Evolutionary conservation across 78 protist genomes (phyloP).

Genomic region (Dictyostelium capitatum): DNA sequence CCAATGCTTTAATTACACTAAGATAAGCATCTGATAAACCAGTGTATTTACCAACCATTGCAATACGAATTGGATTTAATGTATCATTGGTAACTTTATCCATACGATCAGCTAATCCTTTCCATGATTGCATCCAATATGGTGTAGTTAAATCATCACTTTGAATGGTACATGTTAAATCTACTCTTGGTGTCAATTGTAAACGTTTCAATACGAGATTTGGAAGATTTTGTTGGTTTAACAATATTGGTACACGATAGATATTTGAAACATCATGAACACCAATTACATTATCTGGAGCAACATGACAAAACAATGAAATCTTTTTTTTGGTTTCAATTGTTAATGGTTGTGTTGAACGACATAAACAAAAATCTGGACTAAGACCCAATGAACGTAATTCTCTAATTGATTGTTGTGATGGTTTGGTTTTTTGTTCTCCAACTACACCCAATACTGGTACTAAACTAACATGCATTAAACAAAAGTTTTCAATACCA

Average conservation of each 20-base stretch:
- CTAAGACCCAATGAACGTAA: slow-evolving; percentile 94
- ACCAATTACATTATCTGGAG: slow-evolving; percentile 82
- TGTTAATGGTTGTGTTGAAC: slow-evolving; percentile 84
- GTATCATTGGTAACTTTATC: slow-evolving; percentile 63
- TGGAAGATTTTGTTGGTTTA: slow-evolving; percentile 77
- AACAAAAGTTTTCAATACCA: slow-evolving; percentile 90
- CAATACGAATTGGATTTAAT: slow-evolving; percentile 77
- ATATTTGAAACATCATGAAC: slow-evolving; percentile 94
- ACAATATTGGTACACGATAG: slow-evolving; percentile 94
- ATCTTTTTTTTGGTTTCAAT: slow-evolving; percentile 85
- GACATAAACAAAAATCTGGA: slow-evolving; percentile 97
- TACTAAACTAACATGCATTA: slow-evolving; percentile 88
- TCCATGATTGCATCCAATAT: slow-evolving; percentile 78
- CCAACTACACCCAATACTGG: slow-evolving; percentile 93
- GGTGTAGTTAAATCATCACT: not conserved
- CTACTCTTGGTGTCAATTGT: slow-evolving; percentile 39
- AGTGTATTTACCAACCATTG: slow-evolving; percentile 96
- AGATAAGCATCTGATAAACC: slow-evolving; percentile 93
- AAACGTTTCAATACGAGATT: slow-evolving; percentile 45
- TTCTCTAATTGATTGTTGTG: slow-evolving; percentile 94
- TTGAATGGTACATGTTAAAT: not conserved
- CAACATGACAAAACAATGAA: slow-evolving; percentile 95
- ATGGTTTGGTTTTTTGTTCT: slow-evolving; percentile 99
- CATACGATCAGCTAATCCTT: slow-evolving; percentile 65
- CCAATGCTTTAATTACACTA: slow-evolving; percentile 91